phyloP scores from a whole-genome alignment of 176 grass and related monocot genomes.

The Dactylis glomerata region DNA sequence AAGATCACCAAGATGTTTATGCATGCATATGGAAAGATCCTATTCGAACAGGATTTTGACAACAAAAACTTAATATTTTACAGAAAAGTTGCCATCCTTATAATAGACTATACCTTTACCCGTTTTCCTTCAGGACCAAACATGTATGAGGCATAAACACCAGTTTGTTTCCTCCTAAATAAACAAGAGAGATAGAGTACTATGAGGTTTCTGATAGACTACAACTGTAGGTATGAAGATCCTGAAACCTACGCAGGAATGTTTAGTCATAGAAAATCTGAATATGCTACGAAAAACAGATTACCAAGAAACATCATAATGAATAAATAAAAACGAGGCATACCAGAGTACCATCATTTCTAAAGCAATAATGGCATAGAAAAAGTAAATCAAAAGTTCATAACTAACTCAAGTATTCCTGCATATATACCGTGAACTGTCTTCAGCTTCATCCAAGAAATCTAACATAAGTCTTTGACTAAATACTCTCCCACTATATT shows the following conservation, averaged over 20 bases:
- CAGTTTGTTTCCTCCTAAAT: conserved; percentile 82
- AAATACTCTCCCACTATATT: conserved; percentile 56
- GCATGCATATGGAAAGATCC: not conserved
- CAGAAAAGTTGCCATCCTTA: not conserved
- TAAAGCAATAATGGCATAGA: not conserved
- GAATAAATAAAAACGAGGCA: not conserved
- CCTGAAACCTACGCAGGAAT: conserved; percentile 13
- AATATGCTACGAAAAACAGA: not conserved
- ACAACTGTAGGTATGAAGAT: not conserved
- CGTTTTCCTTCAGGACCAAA: conserved; percentile 83
- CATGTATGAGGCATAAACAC: conserved; percentile 86
- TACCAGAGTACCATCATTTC: not conserved
- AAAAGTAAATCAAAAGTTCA: conserved; percentile 7
- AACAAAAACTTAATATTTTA: not conserved
- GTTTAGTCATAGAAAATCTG: not conserved
- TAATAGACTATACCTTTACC: conserved; percentile 58
- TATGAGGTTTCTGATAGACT: conserved; percentile 10
- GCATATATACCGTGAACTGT: conserved; percentile 53
- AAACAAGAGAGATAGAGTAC: conserved; percentile 25
- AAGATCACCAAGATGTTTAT: not conserved
- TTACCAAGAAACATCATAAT: conserved; percentile 10
- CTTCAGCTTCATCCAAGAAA: conserved; percentile 88
- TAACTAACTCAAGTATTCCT: not conserved
- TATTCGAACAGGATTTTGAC: not conserved
- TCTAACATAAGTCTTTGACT: conserved; percentile 81